A percentile compares a stretch with the other conserved stretches of the same genome.
These are phyloP conservation scores for Clavispora carvajalis DNA, from an alignment of 805 yeast genomes.

Conservation along the genomic window DNA sequence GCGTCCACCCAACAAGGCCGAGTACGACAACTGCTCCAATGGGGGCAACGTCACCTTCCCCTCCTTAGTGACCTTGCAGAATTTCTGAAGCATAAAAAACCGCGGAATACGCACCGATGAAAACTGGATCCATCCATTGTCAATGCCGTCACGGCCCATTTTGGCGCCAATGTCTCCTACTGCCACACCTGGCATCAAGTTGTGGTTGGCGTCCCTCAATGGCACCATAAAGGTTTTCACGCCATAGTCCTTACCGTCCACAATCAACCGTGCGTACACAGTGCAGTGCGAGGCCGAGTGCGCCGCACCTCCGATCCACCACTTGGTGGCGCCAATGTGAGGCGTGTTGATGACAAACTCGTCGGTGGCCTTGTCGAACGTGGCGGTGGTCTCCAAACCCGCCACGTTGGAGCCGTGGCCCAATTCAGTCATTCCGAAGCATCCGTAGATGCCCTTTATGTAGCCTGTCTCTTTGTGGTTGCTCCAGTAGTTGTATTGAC, in stretches of 20 bases:
- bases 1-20: slow-evolving; percentile 18
- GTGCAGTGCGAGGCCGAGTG: slow-evolving; percentile 18
- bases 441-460: slow-evolving; percentile 15
- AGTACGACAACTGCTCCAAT: slow-evolving; percentile 17
- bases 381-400: slow-evolving; percentile 20
- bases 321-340: slow-evolving; percentile 20
- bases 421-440: slow-evolving; percentile 20
- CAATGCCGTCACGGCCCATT: slow-evolving; percentile 21
- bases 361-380: slow-evolving; percentile 16
- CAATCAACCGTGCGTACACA: slow-evolving; percentile 17
- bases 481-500: slow-evolving; percentile 15
- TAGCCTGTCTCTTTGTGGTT: slow-evolving; percentile 12
- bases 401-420: slow-evolving; percentile 20
- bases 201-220: slow-evolving; percentile 16
- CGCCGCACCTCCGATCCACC: slow-evolving; percentile 22
- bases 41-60: slow-evolving; percentile 17
- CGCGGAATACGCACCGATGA: slow-evolving; percentile 17
- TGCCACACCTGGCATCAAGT: slow-evolving; percentile 17
- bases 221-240: slow-evolving; percentile 20
- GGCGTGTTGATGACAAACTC: slow-evolving; percentile 19
- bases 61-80: slow-evolving; percentile 13
- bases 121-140: slow-evolving; percentile 21
- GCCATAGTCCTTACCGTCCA: slow-evolving; percentile 18
- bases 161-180: slow-evolving; percentile 20
- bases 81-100: slow-evolving; percentile 18